phyloP scores from a whole-genome alignment of 805 yeast species.

The Yarrowia bubula region DNA sequence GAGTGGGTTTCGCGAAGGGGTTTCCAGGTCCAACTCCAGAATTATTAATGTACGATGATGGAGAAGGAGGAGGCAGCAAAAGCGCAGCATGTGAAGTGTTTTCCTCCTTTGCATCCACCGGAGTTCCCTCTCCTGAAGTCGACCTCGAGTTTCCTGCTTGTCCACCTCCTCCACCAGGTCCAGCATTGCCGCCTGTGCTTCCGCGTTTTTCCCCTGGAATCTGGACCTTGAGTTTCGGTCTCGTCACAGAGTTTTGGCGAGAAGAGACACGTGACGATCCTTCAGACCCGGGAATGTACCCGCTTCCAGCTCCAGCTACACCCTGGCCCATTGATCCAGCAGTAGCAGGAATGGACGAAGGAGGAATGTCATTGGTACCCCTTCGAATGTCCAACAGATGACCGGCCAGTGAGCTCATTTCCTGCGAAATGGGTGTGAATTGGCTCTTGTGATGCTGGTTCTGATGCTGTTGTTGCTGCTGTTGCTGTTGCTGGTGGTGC shows the following conservation, averaged over 20 bases:
- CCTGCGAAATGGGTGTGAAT: constrained; percentile 21
- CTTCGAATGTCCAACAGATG: constrained; percentile 21
- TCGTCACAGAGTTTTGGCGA: constrained; percentile 28
- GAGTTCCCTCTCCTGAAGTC: constrained; percentile 2
- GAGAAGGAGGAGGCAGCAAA: constrained; percentile 40
- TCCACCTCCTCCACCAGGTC: constrained; percentile 23
- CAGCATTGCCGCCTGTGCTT: constrained; percentile 23
- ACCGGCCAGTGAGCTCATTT: constrained; percentile 23
- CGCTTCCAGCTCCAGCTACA: constrained; percentile 28
- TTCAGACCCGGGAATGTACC: constrained; percentile 28
- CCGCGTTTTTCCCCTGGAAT: constrained; percentile 27
- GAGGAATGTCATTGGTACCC: constrained; percentile 23
- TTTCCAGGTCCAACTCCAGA: constrained; percentile 39
- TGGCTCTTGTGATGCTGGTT: constrained; percentile 25
- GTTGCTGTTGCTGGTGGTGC: constrained; percentile 16
- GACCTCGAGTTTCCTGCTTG: constrained; percentile 22
- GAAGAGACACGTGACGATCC: constrained; percentile 28
- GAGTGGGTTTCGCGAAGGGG: constrained; percentile 38
- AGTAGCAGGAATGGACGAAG: neutral
- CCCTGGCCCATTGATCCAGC: constrained; percentile 16
- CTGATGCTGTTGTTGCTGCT: constrained; percentile 3
- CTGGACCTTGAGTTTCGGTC: constrained; percentile 28
- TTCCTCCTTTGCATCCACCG: constrained; percentile 10
- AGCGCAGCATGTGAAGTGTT: constrained; percentile 30
- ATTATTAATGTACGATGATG: constrained; percentile 37